These are phyloP conservation scores for Suhomyces choctaworum DNA, from an alignment of 1,139 yeast genomes.

Conservation along the genomic window DNA sequence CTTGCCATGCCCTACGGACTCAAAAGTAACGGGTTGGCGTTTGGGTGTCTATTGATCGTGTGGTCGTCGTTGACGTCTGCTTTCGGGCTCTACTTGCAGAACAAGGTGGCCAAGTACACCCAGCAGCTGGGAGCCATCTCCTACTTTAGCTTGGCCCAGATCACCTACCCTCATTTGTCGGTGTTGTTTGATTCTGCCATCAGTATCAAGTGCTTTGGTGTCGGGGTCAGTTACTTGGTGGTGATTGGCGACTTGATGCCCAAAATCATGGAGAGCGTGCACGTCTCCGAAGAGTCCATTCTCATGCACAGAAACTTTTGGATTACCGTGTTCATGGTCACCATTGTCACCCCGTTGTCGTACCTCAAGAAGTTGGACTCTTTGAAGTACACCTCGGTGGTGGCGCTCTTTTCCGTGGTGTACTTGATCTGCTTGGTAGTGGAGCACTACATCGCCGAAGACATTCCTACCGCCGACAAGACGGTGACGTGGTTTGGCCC, in stretches of 20 bases:
- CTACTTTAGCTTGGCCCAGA: slow-evolving; percentile 53
- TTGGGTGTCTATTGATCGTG: slow-evolving; percentile 46
- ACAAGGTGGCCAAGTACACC: slow-evolving; percentile 51
- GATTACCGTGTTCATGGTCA: slow-evolving; percentile 60
- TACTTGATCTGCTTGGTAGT: slow-evolving; percentile 77
- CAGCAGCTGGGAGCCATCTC: slow-evolving; percentile 51
- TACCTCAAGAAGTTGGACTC: slow-evolving; percentile 76
- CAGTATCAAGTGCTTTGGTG: slow-evolving; percentile 78
- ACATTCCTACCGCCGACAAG: slow-evolving; percentile 25
- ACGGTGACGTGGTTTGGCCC: slow-evolving; percentile 40
- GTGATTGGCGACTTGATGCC: slow-evolving; percentile 93
- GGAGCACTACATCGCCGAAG: slow-evolving; percentile 53
- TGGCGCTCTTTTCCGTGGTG: slow-evolving; percentile 81
- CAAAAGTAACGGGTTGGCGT: slow-evolving; percentile 49
- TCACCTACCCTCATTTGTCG: slow-evolving; percentile 53
- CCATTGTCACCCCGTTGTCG: slow-evolving; percentile 71
- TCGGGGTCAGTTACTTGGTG: slow-evolving; percentile 83
- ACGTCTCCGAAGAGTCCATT: slow-evolving; percentile 21
- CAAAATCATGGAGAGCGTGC: slow-evolving; percentile 55
- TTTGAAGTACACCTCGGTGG: slow-evolving; percentile 77
- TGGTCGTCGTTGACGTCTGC: slow-evolving; percentile 54
- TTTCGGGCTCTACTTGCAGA: slow-evolving; percentile 54
- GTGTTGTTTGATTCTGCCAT: slow-evolving; percentile 51
- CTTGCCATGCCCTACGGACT: slow-evolving; percentile 60
- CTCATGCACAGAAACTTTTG: slow-evolving; percentile 60